Percentiles rank a stretch among this genome's conserved stretches.
phyloP scores from a whole-genome alignment of 2,329 filamentous ascomycete genomes.

The Dactylonectria macrodidyma region DNA sequence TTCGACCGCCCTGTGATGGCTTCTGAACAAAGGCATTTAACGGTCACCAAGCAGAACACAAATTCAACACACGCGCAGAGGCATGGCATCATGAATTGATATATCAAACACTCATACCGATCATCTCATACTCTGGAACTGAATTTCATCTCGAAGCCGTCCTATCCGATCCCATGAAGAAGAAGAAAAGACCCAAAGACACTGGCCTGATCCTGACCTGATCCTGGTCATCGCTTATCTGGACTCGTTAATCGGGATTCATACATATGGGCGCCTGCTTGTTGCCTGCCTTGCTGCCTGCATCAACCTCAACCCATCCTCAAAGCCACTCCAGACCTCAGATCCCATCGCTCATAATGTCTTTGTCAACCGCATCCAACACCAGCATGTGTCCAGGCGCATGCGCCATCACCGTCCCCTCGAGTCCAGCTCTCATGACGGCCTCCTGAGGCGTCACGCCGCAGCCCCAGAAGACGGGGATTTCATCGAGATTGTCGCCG shows the following conservation, averaged over 20 bases:
- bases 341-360: constrained; percentile 42
- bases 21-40: background rate
- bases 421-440: constrained; percentile 68
- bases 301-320: constrained; percentile 4
- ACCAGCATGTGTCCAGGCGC: constrained; percentile 75
- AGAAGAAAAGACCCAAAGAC: too few species aligned
- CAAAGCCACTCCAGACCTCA: background rate
- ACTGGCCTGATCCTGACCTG: background rate
- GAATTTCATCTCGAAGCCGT: too few species aligned
- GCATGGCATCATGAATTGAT: too few species aligned
- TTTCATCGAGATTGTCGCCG: constrained; percentile 54
- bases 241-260: constrained; percentile 15
- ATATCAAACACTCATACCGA: background rate
- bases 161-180: too few species aligned
- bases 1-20: background rate
- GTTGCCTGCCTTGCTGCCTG: background rate
- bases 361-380: constrained; percentile 64
- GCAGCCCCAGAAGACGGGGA: constrained; percentile 75
- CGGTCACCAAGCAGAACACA: background rate
- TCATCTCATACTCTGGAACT: background rate
- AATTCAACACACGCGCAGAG: too few species aligned
- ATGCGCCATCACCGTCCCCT: constrained; percentile 73
- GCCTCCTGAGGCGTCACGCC: constrained; percentile 78
- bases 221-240: constrained; percentile 28
- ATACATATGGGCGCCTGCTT: too few species aligned